Percentiles rank a stretch among this genome's conserved stretches.
phyloP scores from a whole-genome alignment of 1,284 basidiomycete genomes.

The Melampsora abietis-canadensis region DNA sequence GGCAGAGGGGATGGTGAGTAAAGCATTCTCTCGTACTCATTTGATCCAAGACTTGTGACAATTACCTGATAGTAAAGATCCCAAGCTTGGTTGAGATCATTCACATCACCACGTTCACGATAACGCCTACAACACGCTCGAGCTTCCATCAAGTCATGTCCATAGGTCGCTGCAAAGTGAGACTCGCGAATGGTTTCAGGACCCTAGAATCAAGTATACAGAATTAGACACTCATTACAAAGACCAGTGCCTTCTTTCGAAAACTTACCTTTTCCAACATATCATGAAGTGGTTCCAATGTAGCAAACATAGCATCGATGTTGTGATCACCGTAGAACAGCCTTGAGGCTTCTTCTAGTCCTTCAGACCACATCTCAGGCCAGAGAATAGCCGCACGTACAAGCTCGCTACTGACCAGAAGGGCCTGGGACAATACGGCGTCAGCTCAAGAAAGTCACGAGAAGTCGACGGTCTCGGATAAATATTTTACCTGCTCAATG shows the following conservation, averaged over 20 bases:
- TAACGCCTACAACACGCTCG: slow-evolving; percentile 85
- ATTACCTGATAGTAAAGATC: slow-evolving; percentile 85
- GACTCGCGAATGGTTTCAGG: slow-evolving; percentile 92
- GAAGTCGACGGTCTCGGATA: background rate
- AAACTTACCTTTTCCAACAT: slow-evolving; percentile 75
- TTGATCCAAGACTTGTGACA: slow-evolving; percentile 6
- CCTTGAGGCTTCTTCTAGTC: slow-evolving; percentile 93
- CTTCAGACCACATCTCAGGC: slow-evolving; percentile 99
- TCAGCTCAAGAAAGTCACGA: slow-evolving; percentile 14
- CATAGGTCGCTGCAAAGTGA: slow-evolving; percentile 91
- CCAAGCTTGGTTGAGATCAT: slow-evolving; percentile 97
- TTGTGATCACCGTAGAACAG: slow-evolving; percentile 98
- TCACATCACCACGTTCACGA: slow-evolving; percentile 78
- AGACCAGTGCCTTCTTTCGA: too few species aligned
- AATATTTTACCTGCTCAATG: slow-evolving; percentile 71
- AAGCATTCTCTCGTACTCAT: background rate
- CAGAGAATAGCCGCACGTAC: slow-evolving; percentile 97
- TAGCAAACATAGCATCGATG: slow-evolving; percentile 96
- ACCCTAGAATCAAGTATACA: slow-evolving; percentile 60
- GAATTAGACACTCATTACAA: background rate
- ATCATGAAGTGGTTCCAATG: slow-evolving; percentile 88
- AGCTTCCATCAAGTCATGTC: slow-evolving; percentile 89
- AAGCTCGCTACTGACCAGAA: slow-evolving; percentile 87
- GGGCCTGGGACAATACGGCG: slow-evolving; percentile 61
- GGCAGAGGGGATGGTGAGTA: background rate